These are phyloP conservation scores for Auricularia sp. DNA, from an alignment of 768 basidiomycete species.

Conservation along the genomic window DNA sequence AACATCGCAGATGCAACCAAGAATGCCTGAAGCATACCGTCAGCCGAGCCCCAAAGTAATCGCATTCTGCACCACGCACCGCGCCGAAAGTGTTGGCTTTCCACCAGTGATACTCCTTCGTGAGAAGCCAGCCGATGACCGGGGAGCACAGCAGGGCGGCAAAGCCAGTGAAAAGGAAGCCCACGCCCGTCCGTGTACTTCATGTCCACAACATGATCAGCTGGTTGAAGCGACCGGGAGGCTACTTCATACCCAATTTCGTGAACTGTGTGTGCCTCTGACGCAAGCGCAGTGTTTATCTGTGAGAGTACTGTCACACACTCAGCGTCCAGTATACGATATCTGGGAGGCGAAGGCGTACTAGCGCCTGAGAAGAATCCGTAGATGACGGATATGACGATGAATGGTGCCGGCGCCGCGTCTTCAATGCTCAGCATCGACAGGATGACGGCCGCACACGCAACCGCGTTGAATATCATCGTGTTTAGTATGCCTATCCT, in stretches of 20 bases:
- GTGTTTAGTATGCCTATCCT: slow-evolving; percentile 34
- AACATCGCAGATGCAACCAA: too few species aligned
- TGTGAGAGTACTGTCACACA: neutral
- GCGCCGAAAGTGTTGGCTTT: slow-evolving; percentile 45
- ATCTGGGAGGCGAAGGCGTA: slow-evolving; percentile 11
- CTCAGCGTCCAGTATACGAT: too few species aligned
- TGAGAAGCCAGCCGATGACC: slow-evolving; percentile 46
- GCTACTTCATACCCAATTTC: neutral
- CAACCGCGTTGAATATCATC: slow-evolving; percentile 15
- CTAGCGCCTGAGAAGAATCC: slow-evolving; percentile 41
- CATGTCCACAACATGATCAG: neutral
- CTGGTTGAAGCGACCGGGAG: neutral
- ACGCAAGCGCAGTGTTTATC: neutral
- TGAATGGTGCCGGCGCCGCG: slow-evolving; percentile 25
- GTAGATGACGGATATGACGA: slow-evolving; percentile 26
- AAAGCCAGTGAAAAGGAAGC: neutral
- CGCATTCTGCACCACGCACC: slow-evolving; percentile 10
- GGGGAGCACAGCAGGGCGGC: slow-evolving; percentile 36
- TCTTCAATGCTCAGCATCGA: slow-evolving; percentile 28
- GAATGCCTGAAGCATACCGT: too few species aligned
- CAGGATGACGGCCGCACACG: neutral
- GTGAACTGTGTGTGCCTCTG: neutral
- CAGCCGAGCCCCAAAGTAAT: too few species aligned
- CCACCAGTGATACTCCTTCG: slow-evolving; percentile 46
- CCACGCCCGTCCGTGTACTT: neutral